Evolutionary conservation across 202 grass and related monocot species (phyloP).

Genomic region (Cymbopogon flexuosus): DNA sequence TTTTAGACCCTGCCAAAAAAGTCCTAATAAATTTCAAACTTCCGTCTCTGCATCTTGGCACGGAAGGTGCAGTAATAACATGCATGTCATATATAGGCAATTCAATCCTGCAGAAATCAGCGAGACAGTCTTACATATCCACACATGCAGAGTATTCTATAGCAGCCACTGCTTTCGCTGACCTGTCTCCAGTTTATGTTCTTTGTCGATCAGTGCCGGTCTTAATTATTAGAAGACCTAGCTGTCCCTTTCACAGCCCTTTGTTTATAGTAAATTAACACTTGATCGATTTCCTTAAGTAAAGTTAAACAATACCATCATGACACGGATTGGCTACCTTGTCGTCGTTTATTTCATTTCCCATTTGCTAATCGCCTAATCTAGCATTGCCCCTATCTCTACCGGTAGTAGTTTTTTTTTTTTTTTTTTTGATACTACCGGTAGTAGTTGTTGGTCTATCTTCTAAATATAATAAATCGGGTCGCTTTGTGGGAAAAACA

Average conservation of each 20-base stretch:
- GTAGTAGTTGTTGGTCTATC: neutral
- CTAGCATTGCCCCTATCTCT: too few species aligned
- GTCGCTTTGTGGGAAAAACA: too few species aligned
- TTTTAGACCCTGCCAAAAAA: too few species aligned
- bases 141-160: constrained; percentile 15
- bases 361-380: neutral
- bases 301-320: neutral
- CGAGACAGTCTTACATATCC: neutral
- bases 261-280: neutral
- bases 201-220: neutral
- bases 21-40: too few species aligned
- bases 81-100: neutral
- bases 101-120: neutral
- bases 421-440: too few species aligned
- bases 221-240: constrained; percentile 19
- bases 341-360: neutral
- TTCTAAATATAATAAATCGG: neutral
- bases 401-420: too few species aligned
- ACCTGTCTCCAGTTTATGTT: constrained; percentile 16
- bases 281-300: neutral
- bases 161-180: constrained; percentile 20
- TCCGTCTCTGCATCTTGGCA: too few species aligned
- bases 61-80: too few species aligned
- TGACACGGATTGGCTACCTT: neutral
- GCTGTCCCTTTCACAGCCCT: neutral